Conservation (phyloP, 2,329 filamentous ascomycete genomes). For the Ceratocystis papillata region DNA sequence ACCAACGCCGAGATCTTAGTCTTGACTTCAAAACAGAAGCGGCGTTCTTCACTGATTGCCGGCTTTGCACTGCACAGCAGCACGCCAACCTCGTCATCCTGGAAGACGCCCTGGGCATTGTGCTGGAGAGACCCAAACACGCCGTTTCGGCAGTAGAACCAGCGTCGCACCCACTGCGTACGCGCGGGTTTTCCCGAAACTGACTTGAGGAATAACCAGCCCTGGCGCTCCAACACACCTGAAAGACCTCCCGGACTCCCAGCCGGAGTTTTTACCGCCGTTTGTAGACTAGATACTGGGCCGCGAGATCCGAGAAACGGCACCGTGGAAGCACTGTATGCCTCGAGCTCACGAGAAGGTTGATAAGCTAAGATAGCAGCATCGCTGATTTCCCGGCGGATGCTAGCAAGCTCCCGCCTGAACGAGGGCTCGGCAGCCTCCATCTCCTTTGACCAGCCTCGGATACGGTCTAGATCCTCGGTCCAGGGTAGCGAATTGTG, state of each 20-base stretch:
- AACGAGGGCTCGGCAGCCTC: constrained; percentile 78
- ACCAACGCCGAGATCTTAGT: constrained; percentile 87
- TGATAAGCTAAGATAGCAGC: constrained; percentile 57
- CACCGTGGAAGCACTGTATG: constrained; percentile 82
- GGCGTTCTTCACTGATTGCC: constrained; percentile 79
- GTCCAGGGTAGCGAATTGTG: constrained; percentile 56
- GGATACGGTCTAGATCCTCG: constrained; percentile 78
- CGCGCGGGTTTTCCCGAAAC: constrained; percentile 79
- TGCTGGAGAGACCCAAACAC: constrained; percentile 93
- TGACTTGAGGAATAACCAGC: constrained; percentile 79
- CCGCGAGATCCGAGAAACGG: constrained; percentile 67
- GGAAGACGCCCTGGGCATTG: constrained; percentile 73
- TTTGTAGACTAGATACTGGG: constrained; percentile 44
- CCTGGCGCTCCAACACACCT: constrained; percentile 69
- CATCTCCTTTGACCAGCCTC: constrained; percentile 91
- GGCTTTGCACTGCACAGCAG: constrained; percentile 86
- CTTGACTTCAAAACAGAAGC: constrained; percentile 97
- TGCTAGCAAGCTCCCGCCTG: constrained; percentile 65
- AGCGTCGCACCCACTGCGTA: constrained; percentile 79
- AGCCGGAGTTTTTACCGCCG: constrained; percentile 27
- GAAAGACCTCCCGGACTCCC: constrained; percentile 28
- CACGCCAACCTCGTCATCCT: constrained; percentile 92
- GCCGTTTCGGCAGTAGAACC: constrained; percentile 92
- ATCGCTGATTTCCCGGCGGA: constrained; percentile 73
- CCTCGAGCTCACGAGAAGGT: constrained; percentile 84